Evolutionary conservation across 2,329 filamentous ascomycete species (phyloP), one percentile per base, ranked within the genome.

Genomic region (Sodiomyces alkalinus): DNA sequence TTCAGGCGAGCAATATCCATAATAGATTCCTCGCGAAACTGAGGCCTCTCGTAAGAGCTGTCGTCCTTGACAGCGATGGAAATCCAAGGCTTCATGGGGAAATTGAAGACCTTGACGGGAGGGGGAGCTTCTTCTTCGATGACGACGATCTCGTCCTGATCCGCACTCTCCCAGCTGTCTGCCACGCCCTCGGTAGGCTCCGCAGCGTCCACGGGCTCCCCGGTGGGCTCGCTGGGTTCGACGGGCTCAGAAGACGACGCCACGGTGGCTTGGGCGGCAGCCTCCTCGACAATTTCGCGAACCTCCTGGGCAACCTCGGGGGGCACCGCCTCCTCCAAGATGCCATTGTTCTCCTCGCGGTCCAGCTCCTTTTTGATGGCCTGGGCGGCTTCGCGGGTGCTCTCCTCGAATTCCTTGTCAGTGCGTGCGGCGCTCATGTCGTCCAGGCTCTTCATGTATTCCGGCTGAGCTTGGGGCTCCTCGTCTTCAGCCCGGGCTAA

Each of bases 51-150:
- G 33, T 72, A 61, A 10, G 66, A 53, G 34, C 64, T 54, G 35
- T 63, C 53, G 38, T 68, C 58, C 48, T 72, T 62, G 42, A 96
- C 69, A 9, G 71, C 74, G 46, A 98, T 90, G 13, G 86, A 80
- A 39, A 92, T 86, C 65, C 92, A 98, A 4, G 90, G 90, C 52
- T 80, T 82, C 77, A 98, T 83, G 11, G 90, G 90, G 51, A 98
- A 93, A 52, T 92, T 92, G 60, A 81, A 90, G 26, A 96, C 86
- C 47, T 71, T 76, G 39, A 93, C 73, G 16, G 74, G 64, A 25
- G 64, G 58, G 4, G 69, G 53, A 28, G 72, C 66, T 33, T 74
- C 73, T 40, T 78, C 74, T 49, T 83, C 79, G 19, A 71, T 67
- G 26, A 68, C 61, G 13, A 66, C 60, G 46, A 71, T 64, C 45